phyloP scores from a whole-genome alignment of 164 flowering plant genomes.

The Annona squamosa region DNA sequence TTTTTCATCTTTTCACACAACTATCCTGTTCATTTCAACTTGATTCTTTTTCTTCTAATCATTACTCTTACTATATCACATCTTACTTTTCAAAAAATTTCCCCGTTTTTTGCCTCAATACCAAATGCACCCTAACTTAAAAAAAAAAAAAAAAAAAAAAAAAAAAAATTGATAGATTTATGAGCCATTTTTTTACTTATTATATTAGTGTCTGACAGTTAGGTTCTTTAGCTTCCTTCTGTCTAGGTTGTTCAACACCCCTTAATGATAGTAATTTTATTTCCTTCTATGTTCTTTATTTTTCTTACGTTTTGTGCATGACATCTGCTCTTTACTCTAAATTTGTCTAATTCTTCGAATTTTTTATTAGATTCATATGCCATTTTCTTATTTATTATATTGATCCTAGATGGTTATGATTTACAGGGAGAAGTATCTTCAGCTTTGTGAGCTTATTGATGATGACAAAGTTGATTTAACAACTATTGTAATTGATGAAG shows the following conservation, averaged over 20 bases:
- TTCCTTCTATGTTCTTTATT: not conserved
- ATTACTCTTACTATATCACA: no score
- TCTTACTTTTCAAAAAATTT: no score
- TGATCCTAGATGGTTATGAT: conserved; percentile 7
- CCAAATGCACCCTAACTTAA: no score
- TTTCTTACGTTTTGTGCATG: not conserved
- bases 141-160: no score
- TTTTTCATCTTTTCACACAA: no score
- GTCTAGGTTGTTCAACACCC: not conserved
- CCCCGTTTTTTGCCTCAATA: no score
- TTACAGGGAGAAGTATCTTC: conserved; percentile 89
- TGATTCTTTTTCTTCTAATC: no score
- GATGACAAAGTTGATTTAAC: conserved; percentile 82
- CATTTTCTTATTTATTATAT: conserved; percentile 2
- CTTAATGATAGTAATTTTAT: not conserved
- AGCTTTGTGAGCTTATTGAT: conserved; percentile 80
- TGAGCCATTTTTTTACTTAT: no score
- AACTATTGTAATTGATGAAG: conserved; percentile 85
- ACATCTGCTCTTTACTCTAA: not conserved
- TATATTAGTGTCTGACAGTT: no score
- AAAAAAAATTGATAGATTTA: no score
- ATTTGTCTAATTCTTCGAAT: not conserved
- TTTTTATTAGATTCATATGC: not conserved
- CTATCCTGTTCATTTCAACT: no score
- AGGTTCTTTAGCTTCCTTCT: no score